phyloP scores from a whole-genome alignment of 805 yeast genomes.

The Myxozyma mucilagina region DNA sequence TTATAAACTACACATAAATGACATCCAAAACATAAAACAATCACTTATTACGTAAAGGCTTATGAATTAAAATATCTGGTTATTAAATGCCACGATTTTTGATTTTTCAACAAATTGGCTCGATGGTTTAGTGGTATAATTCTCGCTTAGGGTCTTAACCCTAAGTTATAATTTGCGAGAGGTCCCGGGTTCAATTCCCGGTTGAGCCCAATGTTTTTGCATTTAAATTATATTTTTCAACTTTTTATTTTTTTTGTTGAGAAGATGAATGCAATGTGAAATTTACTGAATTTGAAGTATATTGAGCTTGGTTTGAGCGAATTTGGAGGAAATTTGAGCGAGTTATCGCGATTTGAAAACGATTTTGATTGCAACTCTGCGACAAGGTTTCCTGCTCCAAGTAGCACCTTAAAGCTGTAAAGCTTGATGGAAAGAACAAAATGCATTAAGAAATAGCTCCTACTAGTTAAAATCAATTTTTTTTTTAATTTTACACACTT shows the following conservation, averaged over 20 bases:
- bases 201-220: constrained; percentile 39
- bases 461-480: too few relatives aligned
- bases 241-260: not conserved
- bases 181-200: constrained; percentile 45
- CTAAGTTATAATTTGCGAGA: constrained; percentile 40
- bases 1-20: not conserved
- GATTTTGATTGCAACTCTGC: too few relatives aligned
- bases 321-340: too few relatives aligned
- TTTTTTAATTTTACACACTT: too few relatives aligned
- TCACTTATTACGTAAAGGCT: not conserved
- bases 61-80: not conserved
- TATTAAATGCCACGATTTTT: not conserved
- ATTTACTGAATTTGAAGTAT: not conserved
- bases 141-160: constrained; percentile 41
- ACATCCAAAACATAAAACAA: not conserved
- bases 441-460: too few relatives aligned
- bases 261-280: not conserved
- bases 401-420: too few relatives aligned
- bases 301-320: not conserved
- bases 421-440: too few relatives aligned
- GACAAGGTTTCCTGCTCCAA: too few relatives aligned
- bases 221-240: not conserved
- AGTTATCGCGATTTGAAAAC: too few relatives aligned
- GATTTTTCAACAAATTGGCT: constrained; percentile 29
- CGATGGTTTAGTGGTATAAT: constrained; percentile 44